Evolutionary conservation across 2,329 filamentous ascomycete species (phyloP).

Genomic region (Hymenoscyphus infarciens): DNA sequence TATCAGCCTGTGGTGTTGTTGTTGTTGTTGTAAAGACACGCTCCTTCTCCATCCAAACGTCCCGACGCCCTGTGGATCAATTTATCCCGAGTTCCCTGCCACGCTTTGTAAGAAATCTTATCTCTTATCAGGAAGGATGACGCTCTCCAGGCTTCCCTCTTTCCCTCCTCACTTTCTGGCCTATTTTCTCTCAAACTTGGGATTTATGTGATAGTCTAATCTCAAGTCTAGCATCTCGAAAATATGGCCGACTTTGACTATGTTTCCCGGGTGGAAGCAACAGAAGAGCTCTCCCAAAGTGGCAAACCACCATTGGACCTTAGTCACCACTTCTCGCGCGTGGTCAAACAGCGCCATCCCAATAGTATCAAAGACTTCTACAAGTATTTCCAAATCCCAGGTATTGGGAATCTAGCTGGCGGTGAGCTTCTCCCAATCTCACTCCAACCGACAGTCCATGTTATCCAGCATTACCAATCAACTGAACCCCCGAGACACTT

Average conservation of each 20-base stretch:
- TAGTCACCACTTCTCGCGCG: slow-evolving; percentile 72
- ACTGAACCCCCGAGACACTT: background rate
- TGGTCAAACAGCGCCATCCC: slow-evolving; percentile 59
- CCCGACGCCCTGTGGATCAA: no score
- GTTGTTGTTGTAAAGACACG: no score
- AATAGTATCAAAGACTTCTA: slow-evolving; percentile 79
- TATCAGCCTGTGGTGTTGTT: no score
- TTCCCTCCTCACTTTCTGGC: no score
- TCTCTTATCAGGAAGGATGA: no score
- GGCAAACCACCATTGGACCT: slow-evolving; percentile 61
- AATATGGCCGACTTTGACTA: slow-evolving; percentile 32
- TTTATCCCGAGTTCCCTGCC: no score
- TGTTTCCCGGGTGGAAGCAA: slow-evolving; percentile 18
- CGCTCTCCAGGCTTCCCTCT: no score
- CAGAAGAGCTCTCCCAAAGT: slow-evolving; percentile 12
- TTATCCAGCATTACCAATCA: background rate
- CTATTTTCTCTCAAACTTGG: no score
- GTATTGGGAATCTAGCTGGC: slow-evolving; percentile 60
- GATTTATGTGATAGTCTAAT: no score
- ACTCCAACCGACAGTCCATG: background rate
- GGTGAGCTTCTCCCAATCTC: slow-evolving; percentile 40
- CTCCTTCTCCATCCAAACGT: no score
- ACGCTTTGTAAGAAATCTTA: no score
- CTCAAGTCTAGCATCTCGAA: no score
- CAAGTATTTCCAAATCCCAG: slow-evolving; percentile 70